Percentiles rank a stretch among this genome's conserved stretches.
Evolutionary conservation across 2,329 filamentous ascomycete genomes (phyloP).

Genomic region (Claviceps sp.): DNA sequence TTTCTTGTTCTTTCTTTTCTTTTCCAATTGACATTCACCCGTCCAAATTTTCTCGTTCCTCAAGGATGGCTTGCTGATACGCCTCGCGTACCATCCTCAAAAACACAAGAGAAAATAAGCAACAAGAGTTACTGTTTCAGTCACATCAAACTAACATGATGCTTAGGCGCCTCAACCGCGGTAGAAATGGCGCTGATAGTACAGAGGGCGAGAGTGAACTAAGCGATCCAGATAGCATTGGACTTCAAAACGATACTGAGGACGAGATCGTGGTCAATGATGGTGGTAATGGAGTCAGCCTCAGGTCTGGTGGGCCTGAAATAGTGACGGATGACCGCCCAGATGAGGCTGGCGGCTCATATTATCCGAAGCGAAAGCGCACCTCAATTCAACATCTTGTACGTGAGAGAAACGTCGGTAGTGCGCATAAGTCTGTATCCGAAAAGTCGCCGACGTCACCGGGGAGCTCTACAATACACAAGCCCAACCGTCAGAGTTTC

Average conservation of each 20-base stretch:
- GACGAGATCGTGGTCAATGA: conserved; percentile 41
- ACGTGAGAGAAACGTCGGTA: conserved; percentile 33
- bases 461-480: conserved; percentile 13
- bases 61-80: neutral
- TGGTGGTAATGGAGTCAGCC: conserved; percentile 22
- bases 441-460: conserved; percentile 13
- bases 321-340: conserved; percentile 28
- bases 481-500: conserved; percentile 14
- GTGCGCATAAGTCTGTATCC: conserved; percentile 14
- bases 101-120: neutral
- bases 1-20: neutral
- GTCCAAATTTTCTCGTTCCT: neutral
- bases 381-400: conserved; percentile 34
- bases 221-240: conserved; percentile 25
- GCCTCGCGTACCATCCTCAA: neutral
- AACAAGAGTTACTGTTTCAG: neutral
- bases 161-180: conserved; percentile 16
- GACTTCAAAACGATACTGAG: conserved; percentile 26
- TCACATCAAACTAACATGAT: conserved; percentile 13
- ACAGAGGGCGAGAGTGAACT: conserved; percentile 29
- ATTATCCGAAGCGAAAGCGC: conserved; percentile 44
- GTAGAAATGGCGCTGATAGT: conserved; percentile 20
- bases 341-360: conserved; percentile 23
- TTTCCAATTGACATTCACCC: neutral
- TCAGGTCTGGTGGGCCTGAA: conserved; percentile 14